These are phyloP conservation scores for Benincasa hispida DNA, from an alignment of 306 rosid species.

Conservation along the genomic window DNA sequence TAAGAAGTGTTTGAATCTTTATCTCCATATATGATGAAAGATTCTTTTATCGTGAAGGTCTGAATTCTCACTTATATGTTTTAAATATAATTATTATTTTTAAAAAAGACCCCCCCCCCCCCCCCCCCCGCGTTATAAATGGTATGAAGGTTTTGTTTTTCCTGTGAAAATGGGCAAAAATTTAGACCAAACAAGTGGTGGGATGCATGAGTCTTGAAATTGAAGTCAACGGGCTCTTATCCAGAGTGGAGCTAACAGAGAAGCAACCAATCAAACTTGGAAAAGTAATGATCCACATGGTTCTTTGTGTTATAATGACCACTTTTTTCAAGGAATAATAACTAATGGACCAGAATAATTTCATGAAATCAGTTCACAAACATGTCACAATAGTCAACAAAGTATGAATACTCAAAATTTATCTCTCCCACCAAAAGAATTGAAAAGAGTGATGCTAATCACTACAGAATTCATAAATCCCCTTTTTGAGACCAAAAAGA, in stretches of 20 bases:
- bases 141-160: no score
- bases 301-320: not conserved
- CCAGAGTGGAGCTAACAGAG: not conserved
- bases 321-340: constrained; percentile 4
- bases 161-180: no score
- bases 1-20: no score
- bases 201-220: constrained; percentile 1
- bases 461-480: not conserved
- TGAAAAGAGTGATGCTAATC: not conserved
- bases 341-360: not conserved
- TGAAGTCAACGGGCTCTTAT: not conserved
- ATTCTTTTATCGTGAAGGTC: no score
- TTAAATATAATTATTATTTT: no score
- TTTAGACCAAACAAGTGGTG: not conserved
- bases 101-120: no score
- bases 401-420: not conserved
- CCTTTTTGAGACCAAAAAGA: not conserved
- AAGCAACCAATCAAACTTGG: not conserved
- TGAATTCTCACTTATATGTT: no score
- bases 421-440: not conserved
- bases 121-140: no score
- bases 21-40: no score
- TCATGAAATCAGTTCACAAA: not conserved
- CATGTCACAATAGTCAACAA: not conserved
- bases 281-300: not conserved